Percentiles rank a stretch among this genome's conserved stretches.
These are phyloP conservation scores for Quercus lobata DNA, from an alignment of 331 rosid genomes.

Conservation along the genomic window DNA sequence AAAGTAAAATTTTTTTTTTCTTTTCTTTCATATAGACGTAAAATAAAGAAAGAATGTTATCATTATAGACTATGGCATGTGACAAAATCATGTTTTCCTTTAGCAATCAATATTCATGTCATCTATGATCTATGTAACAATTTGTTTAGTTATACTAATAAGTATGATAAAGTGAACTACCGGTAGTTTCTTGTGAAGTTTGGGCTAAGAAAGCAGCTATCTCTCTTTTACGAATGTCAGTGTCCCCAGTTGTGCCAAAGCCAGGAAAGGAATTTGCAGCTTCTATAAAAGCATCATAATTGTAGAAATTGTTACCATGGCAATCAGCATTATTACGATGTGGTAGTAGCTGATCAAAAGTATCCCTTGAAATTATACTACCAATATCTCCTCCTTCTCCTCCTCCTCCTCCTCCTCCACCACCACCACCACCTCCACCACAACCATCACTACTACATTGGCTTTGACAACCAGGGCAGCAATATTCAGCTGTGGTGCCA, in stretches of 20 bases:
- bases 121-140: neutral
- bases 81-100: neutral
- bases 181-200: slow-evolving; percentile 59
- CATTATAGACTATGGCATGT: too few relatives aligned
- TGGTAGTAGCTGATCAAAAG: slow-evolving; percentile 35
- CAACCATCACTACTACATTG: slow-evolving; percentile 14
- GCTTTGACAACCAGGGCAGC: slow-evolving; percentile 39
- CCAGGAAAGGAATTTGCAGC: slow-evolving; percentile 30
- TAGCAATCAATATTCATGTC: neutral
- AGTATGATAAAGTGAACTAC: neutral
- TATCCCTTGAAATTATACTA: slow-evolving; percentile 20
- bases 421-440: neutral
- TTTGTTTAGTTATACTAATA: neutral
- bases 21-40: too few relatives aligned
- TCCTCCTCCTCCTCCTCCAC: too few relatives aligned
- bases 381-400: neutral
- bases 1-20: too few relatives aligned
- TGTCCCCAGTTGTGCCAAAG: slow-evolving; percentile 43
- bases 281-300: slow-evolving; percentile 43
- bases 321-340: slow-evolving; percentile 17
- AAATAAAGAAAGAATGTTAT: too few relatives aligned
- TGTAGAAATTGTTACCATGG: slow-evolving; percentile 25
- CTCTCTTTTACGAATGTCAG: slow-evolving; percentile 40
- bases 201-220: slow-evolving; percentile 63
- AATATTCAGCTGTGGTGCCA: slow-evolving; percentile 11